Base-by-base conservation (phyloP, 2,329 filamentous ascomycete genomes). In the Exophiala phaeomuriformis region DNA sequence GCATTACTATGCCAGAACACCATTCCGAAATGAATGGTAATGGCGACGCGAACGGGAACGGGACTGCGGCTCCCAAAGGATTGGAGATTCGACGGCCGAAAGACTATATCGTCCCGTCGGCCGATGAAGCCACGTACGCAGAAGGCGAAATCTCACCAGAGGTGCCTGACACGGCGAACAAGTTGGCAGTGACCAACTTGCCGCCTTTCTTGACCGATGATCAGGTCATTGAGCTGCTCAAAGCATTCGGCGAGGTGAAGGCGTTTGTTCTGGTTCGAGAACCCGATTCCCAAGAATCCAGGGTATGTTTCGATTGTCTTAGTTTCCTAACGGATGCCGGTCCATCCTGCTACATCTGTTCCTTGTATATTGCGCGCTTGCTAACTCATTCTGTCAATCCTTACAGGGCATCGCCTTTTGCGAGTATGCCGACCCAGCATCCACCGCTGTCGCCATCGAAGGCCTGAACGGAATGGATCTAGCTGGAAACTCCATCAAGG, bases 381-480 rank as follows among this genome's bases (percentile, higher is more conserved):
- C 19, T 19, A 19, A 19, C 19, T 19, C 19, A 19, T 19, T 19
- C 19, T 19, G 19, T 19, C 19, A 19, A 19, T 19, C 19, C 19
- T 44, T 56, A 32, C 61, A 95, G 85, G 93, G 93, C 32, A 90
- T 98, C 64, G 91, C 91, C 0, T 98, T 98, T 75, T 95, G 89
- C 72, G 94, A 98, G 71, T 98, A 96, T 64, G 77, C 81, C 50
- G 89, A 97, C 57, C 79, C 88, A 5, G 68, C 69, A 29, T 71
- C 78, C 5, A 96, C 93, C 28, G 84, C 87, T 53, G 85, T 91
- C 55, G 93, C 93, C 8, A 85, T 97, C 9, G 88, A 96, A 62
- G 89, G 88, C 7, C 75, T 98, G 31, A 91, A 97, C 64, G 88
- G 86, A 33, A 95, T 98, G 85, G 88, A 93, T 61, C 82, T 98